Conservation (phyloP, 73 alveolate genomes). For the Tetrahymena thermophila region DNA sequence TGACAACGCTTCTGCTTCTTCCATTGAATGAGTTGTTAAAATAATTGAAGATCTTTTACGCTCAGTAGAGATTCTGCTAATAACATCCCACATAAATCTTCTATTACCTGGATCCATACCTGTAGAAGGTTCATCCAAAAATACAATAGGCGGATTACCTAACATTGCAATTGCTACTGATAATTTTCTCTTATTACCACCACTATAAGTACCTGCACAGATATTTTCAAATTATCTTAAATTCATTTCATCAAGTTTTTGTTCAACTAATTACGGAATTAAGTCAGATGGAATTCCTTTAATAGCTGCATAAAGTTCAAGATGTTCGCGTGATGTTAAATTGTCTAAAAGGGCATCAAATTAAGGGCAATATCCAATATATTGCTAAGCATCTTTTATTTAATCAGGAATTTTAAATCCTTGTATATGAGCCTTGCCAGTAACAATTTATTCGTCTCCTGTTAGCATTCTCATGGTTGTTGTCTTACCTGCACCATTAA, state of each 20-base stretch:
- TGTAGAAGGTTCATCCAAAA: constrained; percentile 92
- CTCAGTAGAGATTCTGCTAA: constrained; percentile 48
- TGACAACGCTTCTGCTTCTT: constrained; percentile 74
- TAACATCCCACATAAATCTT: constrained; percentile 95
- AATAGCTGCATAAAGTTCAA: constrained; percentile 79
- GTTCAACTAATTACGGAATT: constrained; percentile 60
- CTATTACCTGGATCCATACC: constrained; percentile 96
- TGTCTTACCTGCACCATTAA: constrained; percentile 92
- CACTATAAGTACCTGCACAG: constrained; percentile 76
- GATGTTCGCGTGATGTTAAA: constrained; percentile 82
- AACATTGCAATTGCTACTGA: constrained; percentile 93
- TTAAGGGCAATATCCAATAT: constrained; percentile 94
- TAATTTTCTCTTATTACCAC: constrained; percentile 93
- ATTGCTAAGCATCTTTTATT: constrained; percentile 63
- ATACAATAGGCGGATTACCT: constrained; percentile 94
- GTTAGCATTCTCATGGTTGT: constrained; percentile 80
- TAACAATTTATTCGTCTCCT: constrained; percentile 72
- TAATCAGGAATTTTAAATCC: constrained; percentile 61
- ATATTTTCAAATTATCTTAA: constrained; percentile 57
- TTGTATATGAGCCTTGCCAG: constrained; percentile 73
- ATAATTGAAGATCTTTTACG: constrained; percentile 42
- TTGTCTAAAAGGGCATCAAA: constrained; percentile 86
- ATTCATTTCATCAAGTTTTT: constrained; percentile 77
- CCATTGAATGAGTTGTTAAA: constrained; percentile 74
- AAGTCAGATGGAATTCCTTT: constrained; percentile 78